Conservation (phyloP, 345 rosid species). For the Geranium rotundifolium region DNA sequence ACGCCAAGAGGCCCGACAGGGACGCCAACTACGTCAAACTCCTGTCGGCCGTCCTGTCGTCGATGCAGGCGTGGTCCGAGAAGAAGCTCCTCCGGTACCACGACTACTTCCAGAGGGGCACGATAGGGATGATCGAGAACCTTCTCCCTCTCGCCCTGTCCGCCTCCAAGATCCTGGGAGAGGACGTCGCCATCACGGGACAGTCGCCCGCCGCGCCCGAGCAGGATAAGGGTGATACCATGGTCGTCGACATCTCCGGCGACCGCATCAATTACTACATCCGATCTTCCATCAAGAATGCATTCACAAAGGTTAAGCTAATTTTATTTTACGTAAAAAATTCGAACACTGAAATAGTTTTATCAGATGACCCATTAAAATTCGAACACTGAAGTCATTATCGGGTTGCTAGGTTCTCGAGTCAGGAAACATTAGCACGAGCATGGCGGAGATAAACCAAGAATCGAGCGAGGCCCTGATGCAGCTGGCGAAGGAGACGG, state of each 20-base stretch:
- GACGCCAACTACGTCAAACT: constrained; percentile 27
- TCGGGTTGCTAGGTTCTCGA: too few relatives aligned
- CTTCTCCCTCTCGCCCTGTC: constrained; percentile 69
- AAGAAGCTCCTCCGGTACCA: constrained; percentile 47
- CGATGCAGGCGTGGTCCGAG: constrained; percentile 41
- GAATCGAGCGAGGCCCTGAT: constrained; percentile 27
- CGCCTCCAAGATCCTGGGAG: constrained; percentile 62
- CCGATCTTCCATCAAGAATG: constrained; percentile 58
- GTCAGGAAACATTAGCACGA: constrained; percentile 21
- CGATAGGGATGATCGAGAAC: constrained; percentile 48
- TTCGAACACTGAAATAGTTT: too few relatives aligned
- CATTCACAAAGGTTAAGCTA: constrained; percentile 73
- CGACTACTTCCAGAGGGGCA: constrained; percentile 66
- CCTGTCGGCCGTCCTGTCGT: constrained; percentile 27
- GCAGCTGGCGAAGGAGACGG: constrained; percentile 34
- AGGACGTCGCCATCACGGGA: constrained; percentile 41
- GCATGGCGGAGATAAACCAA: constrained; percentile 16
- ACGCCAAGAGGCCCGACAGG: constrained; percentile 34
- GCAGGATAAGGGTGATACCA: constrained; percentile 33
- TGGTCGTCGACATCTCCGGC: constrained; percentile 35
- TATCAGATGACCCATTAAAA: too few relatives aligned
- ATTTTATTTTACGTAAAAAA: too few relatives aligned
- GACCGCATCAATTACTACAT: constrained; percentile 69
- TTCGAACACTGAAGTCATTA: too few relatives aligned
- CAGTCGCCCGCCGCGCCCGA: constrained; percentile 16